A percentile compares a stretch with the other conserved stretches of the same genome.
Evolutionary conservation across 169 alveolate genomes (phyloP).

Genomic region (Amoebophrya sp.): DNA sequence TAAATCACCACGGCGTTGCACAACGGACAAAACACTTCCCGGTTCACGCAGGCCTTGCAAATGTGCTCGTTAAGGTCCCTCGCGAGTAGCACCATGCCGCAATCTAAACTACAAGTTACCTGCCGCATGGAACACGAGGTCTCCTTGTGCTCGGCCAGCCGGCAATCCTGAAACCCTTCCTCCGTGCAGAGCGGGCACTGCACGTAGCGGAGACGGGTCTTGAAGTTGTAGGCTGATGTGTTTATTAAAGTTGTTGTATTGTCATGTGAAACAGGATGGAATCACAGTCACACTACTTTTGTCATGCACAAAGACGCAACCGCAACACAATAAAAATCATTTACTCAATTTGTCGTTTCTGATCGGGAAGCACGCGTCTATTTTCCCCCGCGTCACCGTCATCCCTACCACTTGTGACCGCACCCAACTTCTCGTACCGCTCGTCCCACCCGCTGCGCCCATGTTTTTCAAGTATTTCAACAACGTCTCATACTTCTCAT

Average conservation of each 20-base stretch:
- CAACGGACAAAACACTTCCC: not conserved
- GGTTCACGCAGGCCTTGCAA: not conserved
- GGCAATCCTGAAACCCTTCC: not conserved
- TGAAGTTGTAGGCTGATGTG: slow-evolving; percentile 8
- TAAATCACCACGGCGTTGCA: not conserved
- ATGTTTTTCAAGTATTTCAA: not conserved
- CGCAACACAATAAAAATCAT: not conserved
- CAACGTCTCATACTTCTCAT: too few species aligned
- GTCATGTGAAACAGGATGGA: not conserved
- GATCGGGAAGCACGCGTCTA: not conserved
- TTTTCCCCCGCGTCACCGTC: not conserved
- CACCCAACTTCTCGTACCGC: not conserved
- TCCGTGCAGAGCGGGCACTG: not conserved
- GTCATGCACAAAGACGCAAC: not conserved
- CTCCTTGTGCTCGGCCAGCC: not conserved
- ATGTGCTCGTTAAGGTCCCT: not conserved
- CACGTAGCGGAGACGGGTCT: not conserved
- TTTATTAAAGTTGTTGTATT: not conserved
- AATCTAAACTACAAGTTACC: not conserved
- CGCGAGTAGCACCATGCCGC: not conserved
- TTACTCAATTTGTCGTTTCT: not conserved
- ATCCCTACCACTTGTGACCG: not conserved
- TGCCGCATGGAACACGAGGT: not conserved
- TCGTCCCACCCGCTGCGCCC: not conserved
- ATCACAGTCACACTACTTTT: too few species aligned